Percentiles rank a stretch among this genome's conserved stretches.
Evolutionary conservation across 768 basidiomycete species (phyloP).

Genomic region (Trichaptum fuscoviolaceum): DNA sequence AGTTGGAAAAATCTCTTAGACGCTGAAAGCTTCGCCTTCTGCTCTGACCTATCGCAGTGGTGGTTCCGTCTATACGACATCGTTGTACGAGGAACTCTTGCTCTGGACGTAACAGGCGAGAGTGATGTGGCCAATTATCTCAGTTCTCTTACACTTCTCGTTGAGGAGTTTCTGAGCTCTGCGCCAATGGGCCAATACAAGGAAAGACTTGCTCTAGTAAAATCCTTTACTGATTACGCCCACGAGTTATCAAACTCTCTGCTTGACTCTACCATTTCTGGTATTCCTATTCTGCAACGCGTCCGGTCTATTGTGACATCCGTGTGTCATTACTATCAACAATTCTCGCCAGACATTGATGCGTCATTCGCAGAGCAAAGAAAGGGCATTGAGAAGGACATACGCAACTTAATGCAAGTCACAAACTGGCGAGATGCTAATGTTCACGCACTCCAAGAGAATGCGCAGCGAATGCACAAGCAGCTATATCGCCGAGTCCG

Average conservation of each 20-base stretch:
- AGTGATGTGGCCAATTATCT: conserved; percentile 49
- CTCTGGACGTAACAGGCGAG: conserved; percentile 33
- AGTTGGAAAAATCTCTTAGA: conserved; percentile 83
- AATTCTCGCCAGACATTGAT: conserved; percentile 47
- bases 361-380: conserved; percentile 52
- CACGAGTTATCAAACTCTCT: conserved; percentile 29
- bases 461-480: conserved; percentile 84
- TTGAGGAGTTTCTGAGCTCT: conserved; percentile 72
- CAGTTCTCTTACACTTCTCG: conserved; percentile 60
- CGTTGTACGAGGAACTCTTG: conserved; percentile 55
- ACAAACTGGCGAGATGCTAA: conserved; percentile 99
- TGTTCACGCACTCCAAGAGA: conserved; percentile 86
- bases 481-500: conserved; percentile 87
- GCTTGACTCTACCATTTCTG: conserved; percentile 21
- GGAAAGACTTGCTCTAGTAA: conserved; percentile 59
- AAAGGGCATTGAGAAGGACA: conserved; percentile 65
- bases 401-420: conserved; percentile 82
- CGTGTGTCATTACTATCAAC: conserved; percentile 56
- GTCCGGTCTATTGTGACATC: conserved; percentile 56
- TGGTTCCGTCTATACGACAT: conserved; percentile 91
- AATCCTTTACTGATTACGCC: conserved; percentile 58
- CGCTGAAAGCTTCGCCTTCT: conserved; percentile 50
- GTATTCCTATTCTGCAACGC: conserved; percentile 30
- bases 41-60: conserved; percentile 43
- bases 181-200: conserved; percentile 84